Percentiles rank a stretch among this genome's conserved stretches.
Evolutionary conservation across 805 yeast genomes (phyloP).

Genomic region (Wickerhamiella kurtzmanii): DNA sequence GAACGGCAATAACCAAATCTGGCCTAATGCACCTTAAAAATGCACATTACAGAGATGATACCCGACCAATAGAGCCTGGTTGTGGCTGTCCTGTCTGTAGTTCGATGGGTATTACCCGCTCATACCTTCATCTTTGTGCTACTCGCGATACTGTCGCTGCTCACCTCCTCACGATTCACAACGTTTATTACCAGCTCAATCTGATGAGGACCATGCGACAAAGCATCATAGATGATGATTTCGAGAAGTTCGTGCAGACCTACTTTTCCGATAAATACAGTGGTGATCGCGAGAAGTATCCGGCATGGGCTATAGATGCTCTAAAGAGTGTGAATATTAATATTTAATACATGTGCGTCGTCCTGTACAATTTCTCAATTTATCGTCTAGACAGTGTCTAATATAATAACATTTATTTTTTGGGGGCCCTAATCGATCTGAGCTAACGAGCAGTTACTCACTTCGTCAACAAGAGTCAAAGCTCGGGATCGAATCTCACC

Average conservation of each 20-base stretch:
- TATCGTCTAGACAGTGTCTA: neutral
- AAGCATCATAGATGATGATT: constrained; percentile 29
- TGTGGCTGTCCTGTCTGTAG: constrained; percentile 33
- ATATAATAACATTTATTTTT: neutral
- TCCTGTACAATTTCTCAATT: neutral
- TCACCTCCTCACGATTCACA: constrained; percentile 32
- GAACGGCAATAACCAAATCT: constrained; percentile 30
- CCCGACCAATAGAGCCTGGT: constrained; percentile 28
- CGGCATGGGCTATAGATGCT: constrained; percentile 34
- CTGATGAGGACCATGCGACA: constrained; percentile 30
- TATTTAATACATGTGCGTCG: constrained; percentile 10
- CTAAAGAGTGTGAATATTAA: constrained; percentile 26
- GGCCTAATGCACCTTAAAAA: constrained; percentile 29
- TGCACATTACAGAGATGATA: constrained; percentile 26
- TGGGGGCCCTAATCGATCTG: neutral
- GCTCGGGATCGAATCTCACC: constrained; percentile 28
- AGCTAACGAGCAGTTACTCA: neutral
- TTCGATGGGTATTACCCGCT: constrained; percentile 29
- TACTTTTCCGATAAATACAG: constrained; percentile 26
- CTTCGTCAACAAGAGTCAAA: neutral
- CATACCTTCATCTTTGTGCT: constrained; percentile 27
- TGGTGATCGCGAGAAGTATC: constrained; percentile 25
- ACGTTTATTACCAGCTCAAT: constrained; percentile 31
- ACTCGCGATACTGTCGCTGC: constrained; percentile 34
- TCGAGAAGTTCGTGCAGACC: constrained; percentile 26